Conservation (phyloP, 306 rosid species). For the Cucumis hystrix region DNA sequence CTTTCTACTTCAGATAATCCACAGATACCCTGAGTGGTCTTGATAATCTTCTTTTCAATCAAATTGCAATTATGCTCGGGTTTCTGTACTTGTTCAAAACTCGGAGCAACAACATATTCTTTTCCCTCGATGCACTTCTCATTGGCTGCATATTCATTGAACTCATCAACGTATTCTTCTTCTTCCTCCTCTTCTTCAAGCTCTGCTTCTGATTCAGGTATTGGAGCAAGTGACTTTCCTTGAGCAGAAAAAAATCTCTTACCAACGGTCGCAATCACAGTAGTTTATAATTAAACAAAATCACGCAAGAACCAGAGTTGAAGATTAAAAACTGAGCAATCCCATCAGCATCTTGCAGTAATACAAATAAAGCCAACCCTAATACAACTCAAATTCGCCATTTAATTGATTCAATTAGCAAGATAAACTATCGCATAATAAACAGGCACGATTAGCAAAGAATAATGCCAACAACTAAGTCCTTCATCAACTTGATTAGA, state of each 20-base stretch:
- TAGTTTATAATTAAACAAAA: neutral
- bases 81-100: constrained; percentile 19
- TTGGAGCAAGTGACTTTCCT: constrained; percentile 99
- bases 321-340: neutral
- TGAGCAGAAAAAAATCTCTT: constrained; percentile 42
- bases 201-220: constrained; percentile 89
- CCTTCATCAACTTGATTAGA: neutral
- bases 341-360: neutral
- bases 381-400: neutral
- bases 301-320: neutral
- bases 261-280: constrained; percentile 13
- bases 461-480: neutral
- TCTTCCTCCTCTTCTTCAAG: constrained; percentile 60
- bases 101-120: constrained; percentile 8
- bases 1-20: constrained; percentile 21
- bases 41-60: constrained; percentile 10
- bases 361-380: neutral
- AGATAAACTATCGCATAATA: neutral
- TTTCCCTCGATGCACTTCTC: constrained; percentile 22
- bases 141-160: constrained; percentile 13
- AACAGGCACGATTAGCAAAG: neutral
- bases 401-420: neutral
- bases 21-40: constrained; percentile 16
- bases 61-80: constrained; percentile 19
- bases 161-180: constrained; percentile 18